Evolutionary conservation across 2,329 filamentous ascomycete genomes (phyloP).

Genomic region (Calonectria hongkongensis): DNA sequence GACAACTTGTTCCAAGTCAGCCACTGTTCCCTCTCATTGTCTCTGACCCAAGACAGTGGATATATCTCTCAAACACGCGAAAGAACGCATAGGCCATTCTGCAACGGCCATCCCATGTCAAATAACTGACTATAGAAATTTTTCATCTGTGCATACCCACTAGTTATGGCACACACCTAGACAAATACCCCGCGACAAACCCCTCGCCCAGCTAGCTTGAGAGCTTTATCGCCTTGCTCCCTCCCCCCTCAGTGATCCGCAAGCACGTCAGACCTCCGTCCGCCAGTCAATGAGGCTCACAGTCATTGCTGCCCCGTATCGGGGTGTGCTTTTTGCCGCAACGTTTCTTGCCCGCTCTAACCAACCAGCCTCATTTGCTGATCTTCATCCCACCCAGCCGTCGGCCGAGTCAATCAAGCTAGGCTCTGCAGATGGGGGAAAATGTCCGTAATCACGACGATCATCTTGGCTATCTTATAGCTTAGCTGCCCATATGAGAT

Average conservation of each 20-base stretch:
- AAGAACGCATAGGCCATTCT: slow-evolving; percentile 30
- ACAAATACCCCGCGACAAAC: slow-evolving; percentile 21
- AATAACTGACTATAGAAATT: too few species aligned
- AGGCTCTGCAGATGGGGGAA: slow-evolving; percentile 23
- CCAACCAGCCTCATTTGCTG: slow-evolving; percentile 38
- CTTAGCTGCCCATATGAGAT: neutral
- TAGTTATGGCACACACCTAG: neutral
- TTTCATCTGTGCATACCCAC: neutral
- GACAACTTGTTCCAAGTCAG: slow-evolving; percentile 22
- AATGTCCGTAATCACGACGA: slow-evolving; percentile 34
- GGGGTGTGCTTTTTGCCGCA: slow-evolving; percentile 21
- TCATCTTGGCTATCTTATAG: neutral
- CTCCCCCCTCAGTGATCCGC: slow-evolving; percentile 49
- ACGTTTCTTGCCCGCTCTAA: slow-evolving; percentile 32
- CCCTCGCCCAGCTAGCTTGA: neutral
- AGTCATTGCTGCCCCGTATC: slow-evolving; percentile 19
- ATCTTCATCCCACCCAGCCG: slow-evolving; percentile 47
- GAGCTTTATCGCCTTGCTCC: slow-evolving; percentile 21
- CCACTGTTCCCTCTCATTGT: slow-evolving; percentile 17
- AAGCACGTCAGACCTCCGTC: slow-evolving; percentile 41
- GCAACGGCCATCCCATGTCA: slow-evolving; percentile 17
- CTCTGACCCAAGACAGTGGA: slow-evolving; percentile 6
- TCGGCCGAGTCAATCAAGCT: slow-evolving; percentile 30
- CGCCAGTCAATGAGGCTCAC: neutral
- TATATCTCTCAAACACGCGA: slow-evolving; percentile 13